Conservation (phyloP, 192 early-diverging fungal species). For the Coemansia sp. region DNA sequence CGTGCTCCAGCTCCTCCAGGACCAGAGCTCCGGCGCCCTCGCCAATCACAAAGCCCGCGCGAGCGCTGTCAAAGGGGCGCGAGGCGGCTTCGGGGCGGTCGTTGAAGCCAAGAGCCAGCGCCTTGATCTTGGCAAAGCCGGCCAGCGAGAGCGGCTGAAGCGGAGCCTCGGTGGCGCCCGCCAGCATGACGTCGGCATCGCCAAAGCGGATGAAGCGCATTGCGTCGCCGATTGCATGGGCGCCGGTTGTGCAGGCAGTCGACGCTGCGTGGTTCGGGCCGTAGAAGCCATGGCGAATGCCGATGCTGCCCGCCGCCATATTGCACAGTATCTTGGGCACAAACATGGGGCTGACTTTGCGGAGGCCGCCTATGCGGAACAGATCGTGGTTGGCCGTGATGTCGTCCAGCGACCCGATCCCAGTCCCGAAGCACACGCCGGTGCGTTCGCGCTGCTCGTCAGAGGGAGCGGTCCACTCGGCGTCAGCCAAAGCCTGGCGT, state of each 20-base stretch:
- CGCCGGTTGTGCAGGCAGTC: constrained; percentile 95
- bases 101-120: constrained; percentile 80
- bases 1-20: constrained; percentile 87
- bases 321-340: constrained; percentile 88
- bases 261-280: constrained; percentile 91
- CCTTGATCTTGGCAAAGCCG: constrained; percentile 78
- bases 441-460: constrained; percentile 57
- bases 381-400: constrained; percentile 56
- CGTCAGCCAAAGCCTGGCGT: constrained; percentile 78
- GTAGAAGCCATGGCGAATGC: constrained; percentile 76
- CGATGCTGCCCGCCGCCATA: constrained; percentile 91
- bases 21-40: constrained; percentile 88
- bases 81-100: constrained; percentile 74
- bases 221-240: constrained; percentile 92
- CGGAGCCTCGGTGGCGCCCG: constrained; percentile 83
- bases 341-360: constrained; percentile 84
- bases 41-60: constrained; percentile 91
- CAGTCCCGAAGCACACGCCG: constrained; percentile 92
- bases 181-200: constrained; percentile 94
- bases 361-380: constrained; percentile 55
- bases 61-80: constrained; percentile 81
- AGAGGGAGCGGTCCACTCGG: constrained; percentile 62
- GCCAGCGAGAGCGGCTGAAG: constrained; percentile 82
- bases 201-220: constrained; percentile 86
- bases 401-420: constrained; percentile 90